A percentile compares a stretch with the other conserved stretches of the same genome.
Conservation (phyloP, 257 asterid genomes). For the Schizonepeta tenuifolia region DNA sequence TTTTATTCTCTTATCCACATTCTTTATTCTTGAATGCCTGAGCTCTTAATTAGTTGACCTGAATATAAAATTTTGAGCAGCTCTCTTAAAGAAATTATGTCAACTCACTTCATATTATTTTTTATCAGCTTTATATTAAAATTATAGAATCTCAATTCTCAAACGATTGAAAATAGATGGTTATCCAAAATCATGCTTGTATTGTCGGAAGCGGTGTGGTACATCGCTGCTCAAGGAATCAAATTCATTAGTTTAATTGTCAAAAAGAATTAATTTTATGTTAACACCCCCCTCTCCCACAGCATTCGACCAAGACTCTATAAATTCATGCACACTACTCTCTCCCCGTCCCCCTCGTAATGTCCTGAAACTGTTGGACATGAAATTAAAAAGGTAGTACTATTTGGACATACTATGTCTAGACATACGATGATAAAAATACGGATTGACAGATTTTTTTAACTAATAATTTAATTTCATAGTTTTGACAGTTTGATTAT, state of each 20-base stretch:
- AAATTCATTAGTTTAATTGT: neutral
- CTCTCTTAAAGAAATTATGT: neutral
- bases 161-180: neutral
- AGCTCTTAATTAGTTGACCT: neutral
- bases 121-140: too few species aligned
- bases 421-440: too few species aligned
- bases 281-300: too few species aligned
- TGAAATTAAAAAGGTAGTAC: too few species aligned
- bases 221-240: neutral
- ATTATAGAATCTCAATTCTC: neutral
- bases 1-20: neutral
- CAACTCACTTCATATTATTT: neutral
- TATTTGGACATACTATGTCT: too few species aligned
- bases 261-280: neutral
- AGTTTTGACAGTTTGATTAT: too few species aligned
- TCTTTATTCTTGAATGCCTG: neutral
- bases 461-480: too few species aligned
- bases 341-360: too few species aligned
- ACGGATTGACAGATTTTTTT: too few species aligned
- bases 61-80: neutral
- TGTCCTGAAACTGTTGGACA: too few species aligned
- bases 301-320: neutral
- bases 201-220: conserved; percentile 6
- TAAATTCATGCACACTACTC: neutral
- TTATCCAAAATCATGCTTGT: neutral